Evolutionary conservation across 129 eudicot genomes (phyloP), one percentile per base, ranked within the genome.

Genomic region (Heracleum sosnowskyi): DNA sequence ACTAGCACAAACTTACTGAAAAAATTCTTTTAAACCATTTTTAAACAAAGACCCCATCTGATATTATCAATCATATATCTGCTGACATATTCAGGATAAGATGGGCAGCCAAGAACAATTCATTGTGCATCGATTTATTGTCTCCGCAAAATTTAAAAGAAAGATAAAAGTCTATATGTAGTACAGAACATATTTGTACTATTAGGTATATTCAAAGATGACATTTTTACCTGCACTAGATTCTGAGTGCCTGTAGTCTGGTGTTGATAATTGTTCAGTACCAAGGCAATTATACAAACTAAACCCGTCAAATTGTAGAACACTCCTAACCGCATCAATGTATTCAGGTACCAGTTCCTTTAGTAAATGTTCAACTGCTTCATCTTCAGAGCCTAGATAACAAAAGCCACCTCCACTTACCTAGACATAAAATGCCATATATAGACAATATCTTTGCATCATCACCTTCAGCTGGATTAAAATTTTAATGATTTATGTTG

Each of bases 341-440:
- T 62, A 73, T 44, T 78, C 74, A 78, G 82, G 82, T 69, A 75
- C 84, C 40, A 45, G 76, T 39, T 81, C 84, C 40, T 24, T n/a
- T 47, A 77, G 76, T 39, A 81, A 74, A 74, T 81, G 87, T n/a
- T 84, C 84, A 31, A 80, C 51, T 2, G 77, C 26, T 77, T 78
- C 84, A 42, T 75, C 75, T 79, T 84, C 84, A 1, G 75, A 63
- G 24, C 73, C 77, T 29, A 77, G 49, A 74, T 44, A 44, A 49
- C 11, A 29, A 73, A 66, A 77, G 42, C 73, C 80, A 62, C 66
- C 76, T 35, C 63, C 69, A 34, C 33, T 16, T 36, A 79, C 76
- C 81, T 79, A 69, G 68, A 69, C 49, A 69, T 42, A 31, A 78
- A 63, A 40, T 28, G 22, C 20, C 51, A 79, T 35, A 78, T 42